Evolutionary conservation across 2,329 filamentous ascomycete genomes (phyloP).

Genomic region (Eurotiales sp.): DNA sequence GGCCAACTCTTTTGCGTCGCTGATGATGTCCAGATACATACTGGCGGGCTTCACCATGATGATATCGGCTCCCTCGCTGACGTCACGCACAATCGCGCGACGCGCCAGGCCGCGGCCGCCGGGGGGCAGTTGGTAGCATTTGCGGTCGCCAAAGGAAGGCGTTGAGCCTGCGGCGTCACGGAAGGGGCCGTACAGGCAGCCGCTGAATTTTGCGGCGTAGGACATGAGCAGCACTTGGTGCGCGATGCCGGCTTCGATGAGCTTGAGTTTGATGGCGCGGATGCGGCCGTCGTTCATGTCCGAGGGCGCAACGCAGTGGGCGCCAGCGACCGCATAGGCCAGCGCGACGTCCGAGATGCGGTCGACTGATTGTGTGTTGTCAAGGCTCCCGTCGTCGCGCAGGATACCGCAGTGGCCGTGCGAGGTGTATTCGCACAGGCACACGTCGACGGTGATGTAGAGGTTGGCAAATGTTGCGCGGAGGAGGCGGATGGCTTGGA

Average conservation of each 20-base stretch:
- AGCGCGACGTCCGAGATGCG: conserved; percentile 97
- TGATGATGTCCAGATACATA: conserved; percentile 95
- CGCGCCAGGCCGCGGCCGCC: conserved; percentile 88
- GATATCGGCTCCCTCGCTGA: conserved; percentile 89
- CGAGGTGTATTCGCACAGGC: conserved; percentile 96
- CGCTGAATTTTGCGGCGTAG: conserved; percentile 96
- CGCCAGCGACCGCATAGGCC: conserved; percentile 90
- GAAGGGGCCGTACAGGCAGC: conserved; percentile 95
- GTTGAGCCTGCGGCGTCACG: conserved; percentile 89
- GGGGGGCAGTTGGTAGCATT: conserved; percentile 94
- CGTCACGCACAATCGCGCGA: conserved; percentile 84
- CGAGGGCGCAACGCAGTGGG: conserved; percentile 92
- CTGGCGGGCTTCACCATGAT: conserved; percentile 99
- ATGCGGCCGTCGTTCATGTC: conserved; percentile 99
- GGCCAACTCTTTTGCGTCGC: conserved; percentile 91
- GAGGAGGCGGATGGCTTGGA: conserved; percentile 78
- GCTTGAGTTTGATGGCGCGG: conserved; percentile 93
- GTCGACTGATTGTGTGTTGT: conserved; percentile 90
- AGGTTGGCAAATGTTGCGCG: conserved; percentile 82
- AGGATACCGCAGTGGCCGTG: conserved; percentile 97
- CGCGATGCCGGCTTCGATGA: conserved; percentile 90
- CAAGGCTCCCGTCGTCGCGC: conserved; percentile 84
- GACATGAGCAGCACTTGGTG: conserved; percentile 94
- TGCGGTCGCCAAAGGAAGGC: conserved; percentile 88
- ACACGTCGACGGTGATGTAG: conserved; percentile 90